These are phyloP conservation scores for Trichoderma sp. DNA, from an alignment of 2,329 filamentous ascomycete species.

Conservation along the genomic window DNA sequence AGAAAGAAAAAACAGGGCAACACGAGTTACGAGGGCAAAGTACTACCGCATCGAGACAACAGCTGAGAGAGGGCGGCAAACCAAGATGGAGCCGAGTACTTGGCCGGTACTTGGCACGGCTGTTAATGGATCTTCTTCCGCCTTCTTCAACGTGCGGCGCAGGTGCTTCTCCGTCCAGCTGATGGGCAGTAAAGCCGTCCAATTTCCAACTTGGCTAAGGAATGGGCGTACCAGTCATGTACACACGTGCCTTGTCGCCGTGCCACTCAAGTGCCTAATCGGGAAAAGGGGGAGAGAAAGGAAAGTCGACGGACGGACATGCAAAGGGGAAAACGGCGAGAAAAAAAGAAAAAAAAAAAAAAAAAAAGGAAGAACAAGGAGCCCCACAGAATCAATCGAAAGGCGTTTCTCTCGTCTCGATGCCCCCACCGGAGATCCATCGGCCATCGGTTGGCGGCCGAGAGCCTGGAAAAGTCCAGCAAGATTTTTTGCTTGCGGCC, in stretches of 20 bases:
- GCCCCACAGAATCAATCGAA: constrained; percentile 18
- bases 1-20: background rate
- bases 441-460: constrained; percentile 19
- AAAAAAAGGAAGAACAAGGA: background rate
- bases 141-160: background rate
- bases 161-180: background rate
- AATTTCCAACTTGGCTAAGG: background rate
- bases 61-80: background rate
- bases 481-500: background rate
- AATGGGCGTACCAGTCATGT: background rate
- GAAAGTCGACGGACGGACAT: background rate
- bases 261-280: constrained; percentile 10
- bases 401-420: constrained; percentile 2
- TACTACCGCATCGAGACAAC: background rate
- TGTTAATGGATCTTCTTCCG: too few relatives aligned
- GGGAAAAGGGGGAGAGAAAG: constrained; percentile 6
- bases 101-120: background rate
- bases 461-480: background rate
- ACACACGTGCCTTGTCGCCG: background rate
- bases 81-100: background rate
- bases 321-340: background rate
- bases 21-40: background rate
- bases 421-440: constrained; percentile 19
- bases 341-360: background rate
- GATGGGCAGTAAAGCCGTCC: background rate